Conservation (phyloP, 2,329 filamentous ascomycete species). For the Nakataea oryzae region DNA sequence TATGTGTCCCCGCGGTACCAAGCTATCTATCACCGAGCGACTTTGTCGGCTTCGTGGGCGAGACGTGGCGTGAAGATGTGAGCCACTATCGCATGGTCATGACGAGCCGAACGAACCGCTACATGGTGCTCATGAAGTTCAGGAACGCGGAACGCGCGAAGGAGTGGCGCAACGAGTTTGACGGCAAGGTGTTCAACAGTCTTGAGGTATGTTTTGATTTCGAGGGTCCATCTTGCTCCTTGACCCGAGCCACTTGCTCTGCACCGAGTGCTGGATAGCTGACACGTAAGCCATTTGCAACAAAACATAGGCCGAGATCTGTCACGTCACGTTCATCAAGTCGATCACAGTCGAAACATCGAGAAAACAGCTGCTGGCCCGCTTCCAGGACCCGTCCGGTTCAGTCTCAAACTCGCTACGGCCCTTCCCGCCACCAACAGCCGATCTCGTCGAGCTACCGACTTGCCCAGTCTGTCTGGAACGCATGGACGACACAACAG, state of each 20-base stretch:
- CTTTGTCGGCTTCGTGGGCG: conserved; percentile 83
- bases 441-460: conserved; percentile 79
- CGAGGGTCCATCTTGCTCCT: conserved; percentile 8
- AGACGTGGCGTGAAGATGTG: conserved; percentile 74
- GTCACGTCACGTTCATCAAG: conserved; percentile 89
- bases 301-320: conserved; percentile 64
- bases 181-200: conserved; percentile 85
- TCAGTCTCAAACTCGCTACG: conserved; percentile 36
- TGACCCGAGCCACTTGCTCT: background rate
- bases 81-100: conserved; percentile 92
- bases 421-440: conserved; percentile 59
- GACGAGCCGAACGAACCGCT: conserved; percentile 79
- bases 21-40: conserved; percentile 88
- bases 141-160: conserved; percentile 62
- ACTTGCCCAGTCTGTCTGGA: conserved; percentile 96
- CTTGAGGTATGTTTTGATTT: conserved; percentile 55
- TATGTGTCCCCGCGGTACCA: conserved; percentile 91
- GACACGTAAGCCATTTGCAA: background rate
- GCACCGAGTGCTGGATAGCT: background rate
- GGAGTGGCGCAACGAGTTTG: conserved; percentile 77
- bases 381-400: conserved; percentile 55
- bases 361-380: conserved; percentile 24
- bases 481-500: conserved; percentile 95
- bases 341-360: conserved; percentile 76
- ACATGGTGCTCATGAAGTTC: conserved; percentile 95